phyloP scores from a whole-genome alignment of 352 stramenopile species.

The Globisporangium polare region DNA sequence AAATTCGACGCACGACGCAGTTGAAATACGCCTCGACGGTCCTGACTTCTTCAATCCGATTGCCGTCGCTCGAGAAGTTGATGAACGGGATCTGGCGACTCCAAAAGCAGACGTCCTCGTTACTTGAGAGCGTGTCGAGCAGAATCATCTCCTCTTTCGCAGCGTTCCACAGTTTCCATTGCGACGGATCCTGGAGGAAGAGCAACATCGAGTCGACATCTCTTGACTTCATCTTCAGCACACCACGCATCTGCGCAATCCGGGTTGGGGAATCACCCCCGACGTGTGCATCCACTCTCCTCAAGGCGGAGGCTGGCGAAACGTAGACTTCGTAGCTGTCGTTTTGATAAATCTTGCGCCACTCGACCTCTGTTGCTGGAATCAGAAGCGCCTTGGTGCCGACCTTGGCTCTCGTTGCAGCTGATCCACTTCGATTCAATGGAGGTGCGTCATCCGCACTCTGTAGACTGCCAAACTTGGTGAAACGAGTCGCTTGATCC shows the following conservation, averaged over 20 bases:
- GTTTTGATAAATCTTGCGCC: constrained; percentile 12
- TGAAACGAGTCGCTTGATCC: constrained; percentile 27
- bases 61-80: constrained; percentile 23
- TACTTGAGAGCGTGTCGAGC: constrained; percentile 23
- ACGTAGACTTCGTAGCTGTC: constrained; percentile 12
- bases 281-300: background rate
- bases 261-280: background rate
- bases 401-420: background rate
- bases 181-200: constrained; percentile 21
- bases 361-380: constrained; percentile 10
- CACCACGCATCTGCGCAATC: constrained; percentile 24
- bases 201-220: constrained; percentile 18
- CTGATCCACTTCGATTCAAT: background rate
- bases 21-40: constrained; percentile 23
- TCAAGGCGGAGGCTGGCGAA: background rate
- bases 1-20: constrained; percentile 27
- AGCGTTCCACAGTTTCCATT: constrained; percentile 17
- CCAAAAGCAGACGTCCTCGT: constrained; percentile 38
- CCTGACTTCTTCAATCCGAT: constrained; percentile 5
- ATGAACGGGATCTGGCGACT: constrained; percentile 28
- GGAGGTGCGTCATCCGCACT: background rate
- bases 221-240: constrained; percentile 16
- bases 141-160: constrained; percentile 19
- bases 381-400: constrained; percentile 17
- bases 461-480: constrained; percentile 22